Conservation (phyloP, 768 basidiomycete genomes). For the Crepidotus variabilis region DNA sequence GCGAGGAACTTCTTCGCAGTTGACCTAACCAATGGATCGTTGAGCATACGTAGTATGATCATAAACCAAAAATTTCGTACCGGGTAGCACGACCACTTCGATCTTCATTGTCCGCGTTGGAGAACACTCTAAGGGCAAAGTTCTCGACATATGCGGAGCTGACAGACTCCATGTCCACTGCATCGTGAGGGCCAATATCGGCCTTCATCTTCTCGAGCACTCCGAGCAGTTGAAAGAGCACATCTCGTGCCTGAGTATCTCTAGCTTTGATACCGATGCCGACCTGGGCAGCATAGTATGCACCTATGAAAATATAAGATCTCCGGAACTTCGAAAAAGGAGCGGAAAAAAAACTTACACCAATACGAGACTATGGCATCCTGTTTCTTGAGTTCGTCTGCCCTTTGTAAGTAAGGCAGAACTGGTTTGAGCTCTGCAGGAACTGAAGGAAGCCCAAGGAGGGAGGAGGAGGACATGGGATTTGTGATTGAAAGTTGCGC, state of each 20-base stretch:
- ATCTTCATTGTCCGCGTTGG: slow-evolving; percentile 88
- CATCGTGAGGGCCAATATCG: slow-evolving; percentile 70
- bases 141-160: slow-evolving; percentile 92
- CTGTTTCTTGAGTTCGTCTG: slow-evolving; percentile 77
- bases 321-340: background rate
- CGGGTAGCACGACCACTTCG: slow-evolving; percentile 71
- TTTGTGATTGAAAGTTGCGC: slow-evolving; percentile 6
- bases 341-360: slow-evolving; percentile 55
- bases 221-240: slow-evolving; percentile 72
- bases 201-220: slow-evolving; percentile 79
- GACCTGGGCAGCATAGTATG: slow-evolving; percentile 88
- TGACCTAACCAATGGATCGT: slow-evolving; percentile 40
- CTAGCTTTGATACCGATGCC: slow-evolving; percentile 76
- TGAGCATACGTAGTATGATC: background rate
- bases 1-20: slow-evolving; percentile 96
- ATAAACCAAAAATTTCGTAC: slow-evolving; percentile 31
- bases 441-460: slow-evolving; percentile 57
- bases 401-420: slow-evolving; percentile 81
- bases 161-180: slow-evolving; percentile 76
- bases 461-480: slow-evolving; percentile 17
- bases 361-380: slow-evolving; percentile 93
- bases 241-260: slow-evolving; percentile 56
- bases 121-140: slow-evolving; percentile 90
- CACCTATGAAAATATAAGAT: slow-evolving; percentile 46
- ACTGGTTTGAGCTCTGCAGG: slow-evolving; percentile 63